Conservation (phyloP, 1,284 basidiomycete species). For the Marasmius tenuissimus region DNA sequence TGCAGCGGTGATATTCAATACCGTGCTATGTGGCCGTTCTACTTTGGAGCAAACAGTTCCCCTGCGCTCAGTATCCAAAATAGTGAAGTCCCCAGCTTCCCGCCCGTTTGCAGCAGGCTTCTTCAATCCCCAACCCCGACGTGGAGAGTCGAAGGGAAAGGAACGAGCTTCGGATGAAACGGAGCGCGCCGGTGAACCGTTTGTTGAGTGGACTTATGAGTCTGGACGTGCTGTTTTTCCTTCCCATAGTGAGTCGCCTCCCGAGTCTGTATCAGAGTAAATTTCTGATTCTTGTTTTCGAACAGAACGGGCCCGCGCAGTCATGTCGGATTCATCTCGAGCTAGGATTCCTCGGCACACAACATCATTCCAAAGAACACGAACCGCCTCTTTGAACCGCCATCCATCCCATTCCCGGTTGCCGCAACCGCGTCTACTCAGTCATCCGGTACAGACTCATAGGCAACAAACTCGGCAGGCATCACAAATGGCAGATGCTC, state of each 20-base stretch:
- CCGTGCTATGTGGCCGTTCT: conserved; percentile 46
- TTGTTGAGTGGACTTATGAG: conserved; percentile 41
- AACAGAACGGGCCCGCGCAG: conserved; percentile 26
- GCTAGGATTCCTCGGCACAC: not conserved
- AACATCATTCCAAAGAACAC: conserved; percentile 6
- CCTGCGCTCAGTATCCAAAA: conserved; percentile 24
- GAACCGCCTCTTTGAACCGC: conserved; percentile 19
- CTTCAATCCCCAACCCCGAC: conserved; percentile 53
- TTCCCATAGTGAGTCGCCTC: conserved; percentile 1
- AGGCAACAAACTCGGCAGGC: conserved; percentile 22
- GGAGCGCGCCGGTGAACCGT: conserved; percentile 18
- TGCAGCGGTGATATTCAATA: conserved; percentile 48
- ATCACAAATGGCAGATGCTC: conserved; percentile 16
- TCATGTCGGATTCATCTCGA: conserved; percentile 30
- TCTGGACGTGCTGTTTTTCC: conserved; percentile 28
- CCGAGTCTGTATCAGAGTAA: not conserved
- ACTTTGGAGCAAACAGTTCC: conserved; percentile 24
- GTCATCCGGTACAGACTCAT: not conserved
- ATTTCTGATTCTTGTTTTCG: not conserved
- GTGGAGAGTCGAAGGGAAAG: conserved; percentile 45
- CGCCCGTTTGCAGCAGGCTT: conserved; percentile 27
- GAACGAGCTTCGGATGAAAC: conserved; percentile 35
- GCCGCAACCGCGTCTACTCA: conserved; percentile 3
- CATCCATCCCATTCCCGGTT: conserved; percentile 1
- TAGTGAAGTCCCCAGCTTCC: conserved; percentile 18